These are phyloP conservation scores for Xylaria sp. DNA, from an alignment of 2,329 filamentous ascomycete genomes.

Conservation along the genomic window DNA sequence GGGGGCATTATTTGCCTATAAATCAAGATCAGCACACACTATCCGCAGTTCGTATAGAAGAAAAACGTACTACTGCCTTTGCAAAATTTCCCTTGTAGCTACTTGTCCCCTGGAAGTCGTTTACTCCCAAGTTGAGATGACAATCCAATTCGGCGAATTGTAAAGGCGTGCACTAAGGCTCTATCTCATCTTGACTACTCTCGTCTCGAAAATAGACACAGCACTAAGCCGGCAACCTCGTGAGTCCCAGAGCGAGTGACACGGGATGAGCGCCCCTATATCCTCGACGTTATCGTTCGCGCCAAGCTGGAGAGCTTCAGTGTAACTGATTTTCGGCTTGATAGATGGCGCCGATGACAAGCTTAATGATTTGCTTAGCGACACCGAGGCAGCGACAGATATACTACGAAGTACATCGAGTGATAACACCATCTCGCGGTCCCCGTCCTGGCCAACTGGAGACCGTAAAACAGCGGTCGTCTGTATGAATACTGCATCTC, in stretches of 20 bases:
- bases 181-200: constrained; percentile 8
- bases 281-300: constrained; percentile 28
- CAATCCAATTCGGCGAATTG: background rate
- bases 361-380: constrained; percentile 17
- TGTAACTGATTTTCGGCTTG: constrained; percentile 39
- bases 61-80: background rate
- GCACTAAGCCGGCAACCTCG: constrained; percentile 44
- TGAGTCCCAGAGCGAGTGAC: constrained; percentile 49
- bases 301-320: constrained; percentile 22
- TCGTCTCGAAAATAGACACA: constrained; percentile 43
- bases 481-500: constrained; percentile 35
- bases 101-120: background rate
- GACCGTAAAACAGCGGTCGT: constrained; percentile 24
- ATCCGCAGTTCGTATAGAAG: no score
- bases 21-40: background rate
- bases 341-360: background rate
- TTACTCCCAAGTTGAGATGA: background rate
- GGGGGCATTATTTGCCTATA: background rate
- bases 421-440: background rate
- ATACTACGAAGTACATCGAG: constrained; percentile 11
- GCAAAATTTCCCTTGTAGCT: background rate
- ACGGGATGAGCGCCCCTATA: constrained; percentile 47
- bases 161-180: background rate
- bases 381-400: constrained; percentile 13
- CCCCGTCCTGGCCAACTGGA: background rate